A percentile compares a stretch with the other conserved stretches of the same genome.
Conservation (phyloP, 768 basidiomycete genomes). For the Butyriboletus loyo region DNA sequence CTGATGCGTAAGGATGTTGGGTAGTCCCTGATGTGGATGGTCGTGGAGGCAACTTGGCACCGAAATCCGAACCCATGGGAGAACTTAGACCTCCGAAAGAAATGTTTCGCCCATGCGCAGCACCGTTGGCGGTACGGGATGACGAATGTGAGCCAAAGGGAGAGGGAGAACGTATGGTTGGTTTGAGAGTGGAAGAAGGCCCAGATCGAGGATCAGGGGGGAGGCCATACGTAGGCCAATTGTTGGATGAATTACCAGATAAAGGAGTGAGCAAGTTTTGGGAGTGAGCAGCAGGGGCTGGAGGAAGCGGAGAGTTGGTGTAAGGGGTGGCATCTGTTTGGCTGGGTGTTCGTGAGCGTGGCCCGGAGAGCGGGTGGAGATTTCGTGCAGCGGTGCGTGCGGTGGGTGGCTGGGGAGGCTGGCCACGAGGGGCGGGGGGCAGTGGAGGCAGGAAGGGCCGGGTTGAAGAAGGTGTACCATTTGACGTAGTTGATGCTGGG, state of each 20-base stretch:
- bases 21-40: slow-evolving; percentile 43
- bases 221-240: slow-evolving; percentile 50
- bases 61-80: slow-evolving; percentile 33
- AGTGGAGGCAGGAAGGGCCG: slow-evolving; percentile 60
- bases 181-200: slow-evolving; percentile 40
- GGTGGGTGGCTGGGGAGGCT: slow-evolving; percentile 51
- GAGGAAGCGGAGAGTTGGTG: slow-evolving; percentile 41
- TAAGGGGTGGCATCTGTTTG: slow-evolving; percentile 51
- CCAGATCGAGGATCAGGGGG: slow-evolving; percentile 61
- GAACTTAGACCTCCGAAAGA: slow-evolving; percentile 47
- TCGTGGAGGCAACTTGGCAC: slow-evolving; percentile 42
- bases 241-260: slow-evolving; percentile 29
- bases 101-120: slow-evolving; percentile 50
- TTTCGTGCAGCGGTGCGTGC: slow-evolving; percentile 31
- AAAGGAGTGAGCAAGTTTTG: slow-evolving; percentile 43
- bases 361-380: slow-evolving; percentile 35
- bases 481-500: slow-evolving; percentile 28
- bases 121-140: slow-evolving; percentile 40
- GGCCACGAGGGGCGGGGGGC: slow-evolving; percentile 65
- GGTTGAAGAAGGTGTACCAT: slow-evolving; percentile 24
- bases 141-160: slow-evolving; percentile 25
- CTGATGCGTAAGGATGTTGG: slow-evolving; percentile 59
- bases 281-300: slow-evolving; percentile 31
- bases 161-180: slow-evolving; percentile 37
- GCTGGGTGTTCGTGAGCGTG: slow-evolving; percentile 50